Base-by-base conservation (phyloP, 768 basidiomycete species). In the Auriscalpium orientale region DNA sequence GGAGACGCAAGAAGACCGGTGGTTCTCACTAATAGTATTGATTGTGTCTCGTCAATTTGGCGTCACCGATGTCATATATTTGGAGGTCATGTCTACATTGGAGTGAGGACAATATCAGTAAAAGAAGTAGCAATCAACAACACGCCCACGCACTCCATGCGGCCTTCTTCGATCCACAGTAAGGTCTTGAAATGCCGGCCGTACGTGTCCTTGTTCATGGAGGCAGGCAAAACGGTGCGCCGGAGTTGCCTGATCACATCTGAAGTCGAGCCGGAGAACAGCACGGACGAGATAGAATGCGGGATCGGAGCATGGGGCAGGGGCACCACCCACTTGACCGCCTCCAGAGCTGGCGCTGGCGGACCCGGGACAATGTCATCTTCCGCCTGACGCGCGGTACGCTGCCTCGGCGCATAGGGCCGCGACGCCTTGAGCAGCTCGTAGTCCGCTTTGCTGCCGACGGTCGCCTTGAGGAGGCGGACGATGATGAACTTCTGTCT, bases 141-240 rank as follows among this genome's bases (percentile, higher is more conserved):
- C 28, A 28, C 28, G 28, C 28, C 28, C 21, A 63, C 67, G 34
- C 50, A 66, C 67, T 64, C 62, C 57, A 64, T 63, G 1, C 64
- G 56, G 20, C 51, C 51, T 54, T 74, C 83, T 60, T 85, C 82
- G 1, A 76, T 70, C 81, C 82, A 83, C 0, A 85, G 61, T 4
- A 86, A 64, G 18, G 70, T 63, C 62, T 79, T 78, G 69, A 81
- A 84, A 49, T 72, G 69, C 0, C 72, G 66, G 0, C 70, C 68
- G 59, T 84, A 81, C 0, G 75, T 73, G 1, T 63, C 64, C 22
- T 61, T 66, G 47, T 74, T 65, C 12, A 84, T 59, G 0, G 46
- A 50, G 1, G 18, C n/a, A 0, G 83, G 82, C 10, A 86, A 58
- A 46, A 73, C 54, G 5, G 53, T 53, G 21, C 45, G 40, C 37